Evolutionary conservation across 2,329 filamentous ascomycete genomes (phyloP).

Genomic region (Diaporthe sp.): DNA sequence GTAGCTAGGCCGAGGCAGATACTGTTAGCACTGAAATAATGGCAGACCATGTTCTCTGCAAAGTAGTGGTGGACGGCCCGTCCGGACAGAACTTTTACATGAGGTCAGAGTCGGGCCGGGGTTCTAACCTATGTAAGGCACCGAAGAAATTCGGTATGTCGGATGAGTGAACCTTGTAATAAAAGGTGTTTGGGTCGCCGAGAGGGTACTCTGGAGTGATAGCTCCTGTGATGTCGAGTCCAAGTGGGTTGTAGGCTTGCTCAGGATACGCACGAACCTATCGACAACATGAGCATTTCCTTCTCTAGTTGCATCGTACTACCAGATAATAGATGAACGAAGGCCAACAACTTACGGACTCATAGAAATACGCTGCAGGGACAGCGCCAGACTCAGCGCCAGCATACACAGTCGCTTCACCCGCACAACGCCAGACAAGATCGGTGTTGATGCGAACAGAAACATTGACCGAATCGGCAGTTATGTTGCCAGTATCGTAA

Average conservation of each 20-base stretch:
- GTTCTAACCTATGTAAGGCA: background rate
- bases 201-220: slow-evolving; percentile 11
- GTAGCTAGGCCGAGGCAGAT: background rate
- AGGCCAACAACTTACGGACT: background rate
- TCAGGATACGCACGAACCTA: slow-evolving; percentile 12
- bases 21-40: background rate
- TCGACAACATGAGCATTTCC: background rate
- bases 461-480: slow-evolving; percentile 2
- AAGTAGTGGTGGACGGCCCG: background rate
- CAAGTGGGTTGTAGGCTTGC: background rate
- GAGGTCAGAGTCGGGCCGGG: background rate
- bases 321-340: background rate
- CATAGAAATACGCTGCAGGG: background rate
- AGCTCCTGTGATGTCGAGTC: background rate
- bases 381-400: slow-evolving; percentile 8
- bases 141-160: slow-evolving; percentile 7
- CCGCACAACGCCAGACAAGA: slow-evolving; percentile 4
- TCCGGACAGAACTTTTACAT: too few relatives aligned
- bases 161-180: slow-evolving; percentile 8
- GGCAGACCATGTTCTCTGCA: background rate
- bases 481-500: background rate
- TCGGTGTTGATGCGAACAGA: slow-evolving; percentile 7
- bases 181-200: background rate
- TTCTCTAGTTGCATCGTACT: background rate
- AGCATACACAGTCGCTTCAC: slow-evolving; percentile 14